Conservation (phyloP, 176 grass and related monocot genomes). For the Tuctoria greenei region DNA sequence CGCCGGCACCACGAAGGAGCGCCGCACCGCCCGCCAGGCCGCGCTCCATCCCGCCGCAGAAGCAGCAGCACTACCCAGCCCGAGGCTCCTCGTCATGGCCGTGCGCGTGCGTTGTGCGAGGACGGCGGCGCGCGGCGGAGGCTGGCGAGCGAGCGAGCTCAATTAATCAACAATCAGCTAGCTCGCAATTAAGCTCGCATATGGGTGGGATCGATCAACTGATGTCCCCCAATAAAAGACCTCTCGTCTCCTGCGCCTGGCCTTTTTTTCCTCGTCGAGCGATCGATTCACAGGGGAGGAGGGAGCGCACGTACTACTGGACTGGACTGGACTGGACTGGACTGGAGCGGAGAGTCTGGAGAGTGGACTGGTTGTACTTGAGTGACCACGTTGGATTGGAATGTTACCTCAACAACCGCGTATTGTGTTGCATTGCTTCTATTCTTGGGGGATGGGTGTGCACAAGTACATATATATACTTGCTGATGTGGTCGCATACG, state of each 20-base stretch:
- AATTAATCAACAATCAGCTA: neutral
- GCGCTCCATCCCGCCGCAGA: neutral
- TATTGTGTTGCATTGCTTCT: neutral
- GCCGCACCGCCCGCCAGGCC: constrained; percentile 47
- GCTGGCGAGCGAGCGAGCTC: neutral
- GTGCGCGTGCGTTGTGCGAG: neutral
- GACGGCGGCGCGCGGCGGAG: too few species aligned
- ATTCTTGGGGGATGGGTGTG: too few species aligned
- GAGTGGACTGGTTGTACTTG: neutral
- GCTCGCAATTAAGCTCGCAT: neutral
- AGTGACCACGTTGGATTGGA: neutral
- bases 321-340: neutral
- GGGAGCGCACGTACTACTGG: neutral
- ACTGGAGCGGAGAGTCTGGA: neutral
- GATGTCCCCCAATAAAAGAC: neutral
- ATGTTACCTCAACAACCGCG: neutral
- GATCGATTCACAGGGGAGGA: neutral
- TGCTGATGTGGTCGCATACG: neutral
- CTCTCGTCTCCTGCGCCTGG: neutral
- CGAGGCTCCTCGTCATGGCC: neutral
- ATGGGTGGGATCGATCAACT: neutral
- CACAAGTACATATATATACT: neutral
- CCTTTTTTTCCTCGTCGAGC: neutral
- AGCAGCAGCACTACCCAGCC: neutral
- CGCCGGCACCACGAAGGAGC: constrained; percentile 48